Evolutionary conservation across 306 rosid species (phyloP).

Genomic region (Acacia acuminata): DNA sequence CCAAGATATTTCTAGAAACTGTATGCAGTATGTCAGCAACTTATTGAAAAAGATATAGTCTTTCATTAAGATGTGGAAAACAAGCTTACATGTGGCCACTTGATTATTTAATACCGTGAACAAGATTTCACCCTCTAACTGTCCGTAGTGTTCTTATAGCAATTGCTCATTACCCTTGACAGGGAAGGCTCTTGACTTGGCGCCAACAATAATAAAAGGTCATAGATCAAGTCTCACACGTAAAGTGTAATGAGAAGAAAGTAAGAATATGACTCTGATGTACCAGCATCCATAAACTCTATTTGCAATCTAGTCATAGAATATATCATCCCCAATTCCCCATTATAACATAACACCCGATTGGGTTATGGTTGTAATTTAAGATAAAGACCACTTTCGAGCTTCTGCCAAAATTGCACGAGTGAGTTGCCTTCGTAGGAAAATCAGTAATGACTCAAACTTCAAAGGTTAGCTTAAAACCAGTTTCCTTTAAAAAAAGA

Average conservation of each 20-base stretch:
- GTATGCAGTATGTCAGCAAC: background rate
- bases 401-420: background rate
- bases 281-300: conserved; percentile 1
- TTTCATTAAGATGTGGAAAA: background rate
- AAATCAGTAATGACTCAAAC: background rate
- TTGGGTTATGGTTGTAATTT: background rate
- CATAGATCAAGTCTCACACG: background rate
- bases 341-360: background rate
- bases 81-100: background rate
- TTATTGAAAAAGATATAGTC: background rate
- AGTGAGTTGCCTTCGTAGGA: conserved; percentile 1
- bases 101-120: background rate
- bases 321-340: conserved; percentile 10
- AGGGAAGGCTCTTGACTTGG: background rate
- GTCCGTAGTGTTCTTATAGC: background rate
- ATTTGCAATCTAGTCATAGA: background rate
- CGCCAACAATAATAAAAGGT: background rate
- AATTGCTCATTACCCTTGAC: background rate
- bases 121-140: background rate
- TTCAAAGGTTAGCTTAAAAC: background rate
- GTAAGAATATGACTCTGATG: background rate
- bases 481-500: background rate
- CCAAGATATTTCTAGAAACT: conserved; percentile 5
- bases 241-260: background rate
- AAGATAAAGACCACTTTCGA: background rate